Conservation (phyloP, 768 basidiomycete species). For the Brasilioporus rufonigricans region DNA sequence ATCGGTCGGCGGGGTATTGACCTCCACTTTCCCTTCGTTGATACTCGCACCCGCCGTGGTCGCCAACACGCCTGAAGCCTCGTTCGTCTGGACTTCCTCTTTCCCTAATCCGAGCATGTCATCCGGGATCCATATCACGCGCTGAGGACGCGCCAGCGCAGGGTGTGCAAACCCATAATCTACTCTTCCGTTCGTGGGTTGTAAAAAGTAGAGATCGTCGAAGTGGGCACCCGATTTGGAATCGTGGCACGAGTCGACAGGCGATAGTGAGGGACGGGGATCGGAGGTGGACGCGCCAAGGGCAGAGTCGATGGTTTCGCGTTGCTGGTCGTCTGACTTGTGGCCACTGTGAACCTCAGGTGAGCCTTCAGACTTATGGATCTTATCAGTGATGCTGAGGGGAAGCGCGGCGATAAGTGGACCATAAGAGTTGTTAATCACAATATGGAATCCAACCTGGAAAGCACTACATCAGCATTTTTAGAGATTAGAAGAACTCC, state of each 20-base stretch:
- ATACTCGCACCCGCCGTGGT: conserved; percentile 52
- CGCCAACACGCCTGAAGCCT: conserved; percentile 49
- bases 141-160: conserved; percentile 69
- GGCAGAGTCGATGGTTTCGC: conserved; percentile 11
- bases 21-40: conserved; percentile 54
- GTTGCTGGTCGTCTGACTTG: conserved; percentile 17
- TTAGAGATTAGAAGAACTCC: too few species aligned
- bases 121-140: conserved; percentile 80
- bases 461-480: background rate
- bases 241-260: conserved; percentile 1
- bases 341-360: background rate
- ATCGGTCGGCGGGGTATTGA: conserved; percentile 24
- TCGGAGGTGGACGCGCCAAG: conserved; percentile 5
- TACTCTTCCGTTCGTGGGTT: conserved; percentile 24
- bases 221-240: conserved; percentile 5
- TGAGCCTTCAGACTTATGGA: conserved; percentile 35
- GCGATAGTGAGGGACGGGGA: conserved; percentile 3
- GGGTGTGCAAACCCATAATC: conserved; percentile 86
- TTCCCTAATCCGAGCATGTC: conserved; percentile 55
- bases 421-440: conserved; percentile 76
- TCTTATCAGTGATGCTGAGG: conserved; percentile 71
- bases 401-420: conserved; percentile 78
- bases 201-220: conserved; percentile 24
- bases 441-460: conserved; percentile 63
- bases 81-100: conserved; percentile 60